Evolutionary conservation across 2,329 filamentous ascomycete genomes (phyloP).

Genomic region (Cladobotryum protrusum): DNA sequence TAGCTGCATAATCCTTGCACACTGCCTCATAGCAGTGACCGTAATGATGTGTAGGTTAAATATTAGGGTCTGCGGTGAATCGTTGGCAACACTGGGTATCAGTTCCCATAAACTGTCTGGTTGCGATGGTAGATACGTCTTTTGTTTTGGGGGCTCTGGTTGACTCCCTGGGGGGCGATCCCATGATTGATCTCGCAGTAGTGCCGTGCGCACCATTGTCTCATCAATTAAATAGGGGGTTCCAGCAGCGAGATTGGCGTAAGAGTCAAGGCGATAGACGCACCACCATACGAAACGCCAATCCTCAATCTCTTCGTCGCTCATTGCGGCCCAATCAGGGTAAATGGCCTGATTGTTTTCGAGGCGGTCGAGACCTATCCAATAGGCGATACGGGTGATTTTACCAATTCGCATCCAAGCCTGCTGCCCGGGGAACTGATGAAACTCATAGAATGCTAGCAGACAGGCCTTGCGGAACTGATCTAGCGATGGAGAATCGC

Average conservation of each 20-base stretch:
- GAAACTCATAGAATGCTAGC: conserved; percentile 13
- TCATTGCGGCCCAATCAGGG: conserved; percentile 1
- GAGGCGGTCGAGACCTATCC: conserved; percentile 11
- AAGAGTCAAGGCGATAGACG: conserved; percentile 15
- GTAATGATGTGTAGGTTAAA: conserved; percentile 11
- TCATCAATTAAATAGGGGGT: conserved; percentile 14
- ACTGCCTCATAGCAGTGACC: conserved; percentile 10
- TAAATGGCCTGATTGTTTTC: conserved; percentile 1
- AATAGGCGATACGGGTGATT: conserved; percentile 12
- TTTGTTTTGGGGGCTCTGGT: not conserved
- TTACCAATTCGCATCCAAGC: conserved; percentile 14
- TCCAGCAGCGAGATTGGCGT: conserved; percentile 12
- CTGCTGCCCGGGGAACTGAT: conserved; percentile 16
- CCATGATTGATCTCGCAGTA: conserved; percentile 1
- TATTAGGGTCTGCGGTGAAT: not conserved
- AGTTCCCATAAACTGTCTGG: not conserved
- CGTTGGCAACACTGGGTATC: not conserved
- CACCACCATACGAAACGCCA: conserved; percentile 17
- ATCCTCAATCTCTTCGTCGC: conserved; percentile 9
- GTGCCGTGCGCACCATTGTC: not conserved
- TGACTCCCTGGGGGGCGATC: too few relatives aligned
- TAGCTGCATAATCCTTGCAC: not conserved
- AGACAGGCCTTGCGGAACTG: conserved; percentile 12
- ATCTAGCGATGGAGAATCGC: conserved; percentile 9
- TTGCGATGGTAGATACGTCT: not conserved